phyloP scores from a whole-genome alignment of 2,329 filamentous ascomycete genomes.

The Pestalotiopsis sp. region DNA sequence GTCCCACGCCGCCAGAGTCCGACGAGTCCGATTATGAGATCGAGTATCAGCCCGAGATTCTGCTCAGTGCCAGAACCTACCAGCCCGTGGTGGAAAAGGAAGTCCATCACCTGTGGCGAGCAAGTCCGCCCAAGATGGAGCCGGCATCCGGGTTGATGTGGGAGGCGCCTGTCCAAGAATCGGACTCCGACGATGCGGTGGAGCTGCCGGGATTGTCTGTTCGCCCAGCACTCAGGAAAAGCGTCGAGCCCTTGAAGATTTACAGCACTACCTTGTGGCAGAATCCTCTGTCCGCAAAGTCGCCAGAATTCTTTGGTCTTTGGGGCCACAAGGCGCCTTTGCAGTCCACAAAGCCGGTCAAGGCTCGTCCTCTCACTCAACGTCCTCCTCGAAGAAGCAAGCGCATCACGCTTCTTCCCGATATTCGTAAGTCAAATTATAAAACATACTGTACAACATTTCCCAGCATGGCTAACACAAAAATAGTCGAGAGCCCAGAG shows the following conservation, averaged over 20 bases:
- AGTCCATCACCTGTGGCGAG: constrained; percentile 23
- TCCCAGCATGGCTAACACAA: not conserved
- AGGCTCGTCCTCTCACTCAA: constrained; percentile 46
- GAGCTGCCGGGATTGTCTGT: constrained; percentile 32
- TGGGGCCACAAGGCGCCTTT: constrained; percentile 24
- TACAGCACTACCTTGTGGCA: constrained; percentile 41
- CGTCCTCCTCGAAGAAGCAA: constrained; percentile 55
- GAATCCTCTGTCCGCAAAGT: constrained; percentile 18
- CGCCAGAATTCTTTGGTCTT: constrained; percentile 16
- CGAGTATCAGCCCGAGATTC: constrained; percentile 19
- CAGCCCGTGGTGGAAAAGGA: constrained; percentile 8
- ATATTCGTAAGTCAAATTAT: constrained; percentile 44
- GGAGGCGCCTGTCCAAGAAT: constrained; percentile 14
- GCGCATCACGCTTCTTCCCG: constrained; percentile 60
- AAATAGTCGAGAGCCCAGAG: constrained; percentile 54
- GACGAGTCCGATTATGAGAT: constrained; percentile 44
- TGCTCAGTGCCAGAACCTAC: constrained; percentile 11
- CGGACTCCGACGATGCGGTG: constrained; percentile 1
- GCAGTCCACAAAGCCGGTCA: constrained; percentile 18
- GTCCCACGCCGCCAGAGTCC: constrained; percentile 56
- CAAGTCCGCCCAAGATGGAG: constrained; percentile 11
- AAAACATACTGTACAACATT: too few relatives aligned
- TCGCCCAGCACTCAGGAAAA: constrained; percentile 37
- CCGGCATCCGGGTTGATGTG: constrained; percentile 21
- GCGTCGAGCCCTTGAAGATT: constrained; percentile 32